Base-by-base conservation (phyloP, 768 basidiomycete species). In the Pleurotus citrinopileatus region DNA sequence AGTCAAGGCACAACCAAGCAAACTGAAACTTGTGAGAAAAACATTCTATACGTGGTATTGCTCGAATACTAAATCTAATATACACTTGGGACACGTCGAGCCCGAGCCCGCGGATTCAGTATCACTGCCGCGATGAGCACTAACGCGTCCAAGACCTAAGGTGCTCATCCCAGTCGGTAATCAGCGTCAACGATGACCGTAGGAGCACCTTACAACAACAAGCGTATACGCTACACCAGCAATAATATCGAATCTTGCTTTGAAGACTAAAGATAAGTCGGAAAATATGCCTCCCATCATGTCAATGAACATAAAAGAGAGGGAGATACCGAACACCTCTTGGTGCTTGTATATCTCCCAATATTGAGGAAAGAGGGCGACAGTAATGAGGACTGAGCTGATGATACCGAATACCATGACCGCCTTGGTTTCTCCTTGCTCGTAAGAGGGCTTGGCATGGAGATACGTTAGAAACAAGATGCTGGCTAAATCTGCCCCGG, bases 281-380 rank as follows among this genome's bases (percentile, higher is more conserved):
- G 80, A 86, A 69, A 90, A 90, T 2, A 91, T 66, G 4, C 81
- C 86, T 26, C 89, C 91, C 7, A 82, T 63, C 52, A 84, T 73
- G 62, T 94, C 91, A 47, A 92, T 74, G 7, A 68, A 59, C 71
- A 92, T 84, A 70, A 92, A 91, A 5, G 73, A 38, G 40, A 87
- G 69, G 0, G 85, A 88, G 48, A 94, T 82, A 6, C 91, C 90
- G 20, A 80, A 62, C 34, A 87, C 84, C 58, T 83, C 78, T 57
- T 73, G 73, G 60, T 76, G 73, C 57, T 79, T 78, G 68, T 78
- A 86, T 42, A 93, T 91, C 63, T 91, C 88, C 65, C 77, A 82
- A 61, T 86, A 92, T 65, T 93, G 90, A 0, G 91, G 73, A 28
- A 74, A 60, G 17, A 78, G 61, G 1, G 67, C 79, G 10, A 76